A percentile compares a stretch with the other conserved stretches of the same genome.
Conservation (phyloP, 345 rosid genomes). For the Citrus australasica region DNA sequence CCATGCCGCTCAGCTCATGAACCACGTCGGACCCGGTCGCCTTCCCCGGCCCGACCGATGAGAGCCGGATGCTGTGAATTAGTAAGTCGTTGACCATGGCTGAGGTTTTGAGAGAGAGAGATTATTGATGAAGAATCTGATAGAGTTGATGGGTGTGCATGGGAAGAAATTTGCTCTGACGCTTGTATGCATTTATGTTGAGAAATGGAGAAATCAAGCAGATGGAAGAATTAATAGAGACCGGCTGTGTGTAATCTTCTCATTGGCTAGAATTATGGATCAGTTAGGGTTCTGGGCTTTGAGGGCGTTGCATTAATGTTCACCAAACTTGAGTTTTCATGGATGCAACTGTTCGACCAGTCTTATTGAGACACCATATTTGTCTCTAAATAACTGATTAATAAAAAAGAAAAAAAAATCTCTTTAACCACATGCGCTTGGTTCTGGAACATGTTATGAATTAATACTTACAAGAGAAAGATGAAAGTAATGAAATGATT, state of each 20-base stretch:
- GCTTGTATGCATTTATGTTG: background rate
- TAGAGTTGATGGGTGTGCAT: no score
- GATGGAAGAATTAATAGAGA: background rate
- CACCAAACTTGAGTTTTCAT: no score
- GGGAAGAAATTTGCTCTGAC: no score
- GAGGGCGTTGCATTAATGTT: no score
- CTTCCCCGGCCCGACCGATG: constrained; percentile 54
- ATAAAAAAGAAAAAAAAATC: no score
- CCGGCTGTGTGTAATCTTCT: background rate
- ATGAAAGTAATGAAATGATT: no score
- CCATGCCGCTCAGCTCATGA: constrained; percentile 42
- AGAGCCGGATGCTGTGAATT: constrained; percentile 44
- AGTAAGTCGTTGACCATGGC: constrained; percentile 24
- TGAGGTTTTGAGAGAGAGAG: background rate
- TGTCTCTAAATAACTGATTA: no score
- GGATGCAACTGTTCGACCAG: no score
- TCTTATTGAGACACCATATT: no score
- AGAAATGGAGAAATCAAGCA: background rate
- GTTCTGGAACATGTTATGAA: no score
- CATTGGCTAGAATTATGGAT: background rate
- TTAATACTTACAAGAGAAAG: no score
- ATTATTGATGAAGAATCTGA: background rate
- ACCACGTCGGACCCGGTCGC: constrained; percentile 39
- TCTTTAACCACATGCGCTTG: no score
- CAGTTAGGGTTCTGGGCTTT: background rate